Percentiles rank a stretch among this genome's conserved stretches.
phyloP scores from a whole-genome alignment of 2,329 filamentous ascomycete species.

The Fusarium torreyae region DNA sequence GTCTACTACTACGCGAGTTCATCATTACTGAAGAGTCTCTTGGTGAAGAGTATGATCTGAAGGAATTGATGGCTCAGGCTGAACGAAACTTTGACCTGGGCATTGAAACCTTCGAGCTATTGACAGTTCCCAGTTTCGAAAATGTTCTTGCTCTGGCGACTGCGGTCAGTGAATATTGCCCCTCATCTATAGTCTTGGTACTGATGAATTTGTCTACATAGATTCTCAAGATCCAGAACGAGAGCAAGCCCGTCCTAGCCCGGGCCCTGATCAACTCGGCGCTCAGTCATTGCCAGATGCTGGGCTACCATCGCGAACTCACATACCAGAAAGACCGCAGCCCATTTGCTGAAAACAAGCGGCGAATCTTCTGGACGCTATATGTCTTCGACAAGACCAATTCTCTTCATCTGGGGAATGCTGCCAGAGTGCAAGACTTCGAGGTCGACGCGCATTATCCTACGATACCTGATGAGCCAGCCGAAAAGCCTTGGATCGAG shows the following conservation, averaged over 20 bases:
- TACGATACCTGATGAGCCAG: conserved; percentile 2
- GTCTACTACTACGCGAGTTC: conserved; percentile 24
- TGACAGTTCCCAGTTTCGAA: conserved; percentile 39
- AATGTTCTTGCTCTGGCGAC: conserved; percentile 32
- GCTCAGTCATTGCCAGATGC: conserved; percentile 40
- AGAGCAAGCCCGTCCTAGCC: conserved; percentile 23
- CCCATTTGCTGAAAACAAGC: conserved; percentile 19
- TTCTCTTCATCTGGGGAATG: conserved; percentile 32
- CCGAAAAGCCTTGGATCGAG: conserved; percentile 28
- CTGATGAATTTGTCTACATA: neutral
- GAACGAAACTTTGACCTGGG: conserved; percentile 36
- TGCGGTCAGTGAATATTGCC: neutral
- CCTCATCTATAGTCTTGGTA: rapidly evolving
- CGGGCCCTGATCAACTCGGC: conserved; percentile 30
- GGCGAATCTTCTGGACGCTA: conserved; percentile 39
- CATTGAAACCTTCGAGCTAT: conserved; percentile 35
- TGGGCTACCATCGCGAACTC: conserved; percentile 38
- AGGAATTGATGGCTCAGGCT: conserved; percentile 16
- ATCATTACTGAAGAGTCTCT: conserved; percentile 26
- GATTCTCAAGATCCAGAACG: conserved; percentile 36
- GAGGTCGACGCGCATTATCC: conserved; percentile 36
- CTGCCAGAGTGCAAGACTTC: conserved; percentile 37
- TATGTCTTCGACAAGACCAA: conserved; percentile 41
- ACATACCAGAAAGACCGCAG: conserved; percentile 33
- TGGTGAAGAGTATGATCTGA: conserved; percentile 21